Evolutionary conservation across 805 yeast species (phyloP).

Genomic region (Metschnikowia aberdeeniae): DNA sequence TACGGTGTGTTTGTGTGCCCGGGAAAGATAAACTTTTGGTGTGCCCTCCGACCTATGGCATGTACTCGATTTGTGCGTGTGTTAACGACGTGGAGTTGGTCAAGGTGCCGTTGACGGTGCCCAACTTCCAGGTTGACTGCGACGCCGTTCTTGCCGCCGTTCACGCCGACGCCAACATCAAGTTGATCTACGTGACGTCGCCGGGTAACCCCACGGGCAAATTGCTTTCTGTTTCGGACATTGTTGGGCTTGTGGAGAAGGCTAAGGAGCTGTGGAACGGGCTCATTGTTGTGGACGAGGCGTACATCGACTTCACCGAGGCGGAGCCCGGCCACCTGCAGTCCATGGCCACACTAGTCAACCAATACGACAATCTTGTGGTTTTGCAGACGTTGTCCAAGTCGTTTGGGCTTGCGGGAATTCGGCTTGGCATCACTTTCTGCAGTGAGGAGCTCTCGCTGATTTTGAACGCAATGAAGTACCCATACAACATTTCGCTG

Average conservation of each 20-base stretch:
- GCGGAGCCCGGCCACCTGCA: constrained; percentile 34
- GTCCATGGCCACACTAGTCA: constrained; percentile 75
- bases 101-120: constrained; percentile 57
- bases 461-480: constrained; percentile 84
- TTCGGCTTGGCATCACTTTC: constrained; percentile 80
- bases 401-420: constrained; percentile 95
- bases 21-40: constrained; percentile 75
- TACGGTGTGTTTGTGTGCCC: constrained; percentile 81
- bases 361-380: constrained; percentile 74
- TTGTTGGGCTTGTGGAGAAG: constrained; percentile 40
- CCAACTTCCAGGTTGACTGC: constrained; percentile 55
- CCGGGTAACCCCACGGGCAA: constrained; percentile 97
- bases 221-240: constrained; percentile 41
- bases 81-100: constrained; percentile 83
- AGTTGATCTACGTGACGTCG: constrained; percentile 79
- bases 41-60: constrained; percentile 96
- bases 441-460: constrained; percentile 56
- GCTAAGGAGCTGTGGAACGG: constrained; percentile 62
- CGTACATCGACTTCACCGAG: constrained; percentile 76
- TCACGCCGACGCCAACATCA: constrained; percentile 55
- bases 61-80: constrained; percentile 89
- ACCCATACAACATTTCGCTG: constrained; percentile 90
- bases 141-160: constrained; percentile 52
- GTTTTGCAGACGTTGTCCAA: constrained; percentile 91
- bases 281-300: constrained; percentile 86